Evolutionary conservation across 1,284 basidiomycete species (phyloP).

Genomic region (Apiotrichum sp.): DNA sequence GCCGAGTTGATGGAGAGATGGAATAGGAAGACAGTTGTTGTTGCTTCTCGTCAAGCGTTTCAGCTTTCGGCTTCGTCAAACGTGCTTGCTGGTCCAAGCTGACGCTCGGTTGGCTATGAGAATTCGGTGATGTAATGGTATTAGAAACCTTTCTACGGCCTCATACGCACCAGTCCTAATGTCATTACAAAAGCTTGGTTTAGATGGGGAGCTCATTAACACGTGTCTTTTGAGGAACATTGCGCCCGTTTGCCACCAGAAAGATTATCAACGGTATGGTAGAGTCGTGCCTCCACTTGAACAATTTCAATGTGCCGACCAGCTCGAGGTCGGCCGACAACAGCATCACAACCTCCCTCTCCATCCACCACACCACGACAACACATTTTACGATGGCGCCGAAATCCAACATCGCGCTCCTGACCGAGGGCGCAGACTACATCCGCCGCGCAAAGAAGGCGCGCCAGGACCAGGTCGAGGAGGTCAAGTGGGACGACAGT

Average conservation of each 20-base stretch:
- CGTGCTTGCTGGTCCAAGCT: background rate
- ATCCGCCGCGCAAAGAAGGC: conserved; percentile 44
- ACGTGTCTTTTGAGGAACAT: background rate
- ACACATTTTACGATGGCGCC: background rate
- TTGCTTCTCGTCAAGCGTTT: too few relatives aligned
- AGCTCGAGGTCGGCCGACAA: too few relatives aligned
- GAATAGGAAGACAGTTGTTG: too few relatives aligned
- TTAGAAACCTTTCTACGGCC: too few relatives aligned
- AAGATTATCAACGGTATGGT: too few relatives aligned
- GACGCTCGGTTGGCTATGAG: background rate
- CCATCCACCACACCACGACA: background rate
- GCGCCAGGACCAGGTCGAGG: conserved; percentile 43
- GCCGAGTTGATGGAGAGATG: too few relatives aligned
- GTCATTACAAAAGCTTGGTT: too few relatives aligned
- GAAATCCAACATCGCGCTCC: conserved; percentile 43
- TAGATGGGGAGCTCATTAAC: background rate
- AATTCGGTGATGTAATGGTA: background rate
- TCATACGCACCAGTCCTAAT: too few relatives aligned
- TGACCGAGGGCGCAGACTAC: conserved; percentile 46
- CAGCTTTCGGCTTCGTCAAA: too few relatives aligned
- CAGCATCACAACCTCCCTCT: background rate
- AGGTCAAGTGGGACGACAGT: conserved; percentile 48
- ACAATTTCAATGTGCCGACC: too few relatives aligned
- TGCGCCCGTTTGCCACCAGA: too few relatives aligned
- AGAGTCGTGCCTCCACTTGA: background rate